phyloP scores from a whole-genome alignment of 75 land plant species.

The Pseudotsuga menziesii region DNA sequence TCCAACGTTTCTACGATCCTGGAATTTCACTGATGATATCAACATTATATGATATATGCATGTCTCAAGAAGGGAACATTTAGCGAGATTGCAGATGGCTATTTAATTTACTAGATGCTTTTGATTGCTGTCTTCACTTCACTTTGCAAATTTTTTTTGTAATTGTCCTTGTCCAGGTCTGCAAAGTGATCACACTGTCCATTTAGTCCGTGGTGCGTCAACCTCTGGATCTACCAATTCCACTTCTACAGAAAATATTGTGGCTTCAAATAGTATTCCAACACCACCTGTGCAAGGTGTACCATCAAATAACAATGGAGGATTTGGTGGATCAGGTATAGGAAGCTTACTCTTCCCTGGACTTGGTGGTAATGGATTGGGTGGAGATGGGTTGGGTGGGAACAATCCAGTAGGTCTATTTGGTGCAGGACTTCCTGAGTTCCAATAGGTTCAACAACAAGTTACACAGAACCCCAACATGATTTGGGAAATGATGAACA shows the following conservation, averaged over 20 bases:
- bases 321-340: conserved; percentile 37
- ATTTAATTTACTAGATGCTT: not conserved
- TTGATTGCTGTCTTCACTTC: not conserved
- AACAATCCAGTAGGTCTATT: conserved; percentile 32
- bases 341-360: conserved; percentile 56
- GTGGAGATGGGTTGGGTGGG: conserved; percentile 21
- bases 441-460: conserved; percentile 93
- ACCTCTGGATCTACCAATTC: conserved; percentile 21
- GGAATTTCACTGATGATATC: not conserved
- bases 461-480: too few relatives aligned
- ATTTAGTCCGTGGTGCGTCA: conserved; percentile 56
- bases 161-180: conserved; percentile 30
- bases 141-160: not conserved
- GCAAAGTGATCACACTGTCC: conserved; percentile 65
- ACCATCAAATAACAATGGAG: conserved; percentile 30
- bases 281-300: conserved; percentile 9
- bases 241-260: conserved; percentile 17
- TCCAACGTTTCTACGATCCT: not conserved
- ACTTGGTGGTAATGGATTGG: conserved; percentile 19
- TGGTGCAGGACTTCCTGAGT: conserved; percentile 64
- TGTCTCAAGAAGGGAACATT: not conserved
- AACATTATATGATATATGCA: not conserved
- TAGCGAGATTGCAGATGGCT: not conserved
- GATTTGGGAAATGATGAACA: too few relatives aligned
- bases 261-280: conserved; percentile 12